Conservation (phyloP, 2,329 filamentous ascomycete species). For the Fusarium sp. region DNA sequence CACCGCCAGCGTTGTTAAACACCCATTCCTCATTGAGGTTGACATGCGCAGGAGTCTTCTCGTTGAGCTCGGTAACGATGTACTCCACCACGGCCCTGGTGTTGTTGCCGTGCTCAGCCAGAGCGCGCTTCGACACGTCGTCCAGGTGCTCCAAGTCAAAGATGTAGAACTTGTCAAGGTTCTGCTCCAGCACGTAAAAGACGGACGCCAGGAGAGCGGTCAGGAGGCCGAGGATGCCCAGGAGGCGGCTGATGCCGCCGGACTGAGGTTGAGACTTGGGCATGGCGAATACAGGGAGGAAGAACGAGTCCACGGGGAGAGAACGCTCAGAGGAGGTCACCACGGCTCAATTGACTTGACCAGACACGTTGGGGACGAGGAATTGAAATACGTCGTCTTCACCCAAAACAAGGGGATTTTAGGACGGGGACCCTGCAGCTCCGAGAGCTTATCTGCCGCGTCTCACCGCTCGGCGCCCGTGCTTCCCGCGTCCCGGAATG, state of each 20-base stretch:
- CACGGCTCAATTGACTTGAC: conserved; percentile 23
- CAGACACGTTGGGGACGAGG: neutral
- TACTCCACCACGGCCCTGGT: conserved; percentile 75
- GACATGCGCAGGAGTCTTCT: conserved; percentile 65
- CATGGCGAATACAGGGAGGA: conserved; percentile 12
- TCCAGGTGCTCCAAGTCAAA: conserved; percentile 78
- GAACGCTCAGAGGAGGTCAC: neutral
- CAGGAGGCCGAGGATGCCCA: conserved; percentile 65
- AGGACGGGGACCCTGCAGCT: conserved; percentile 27
- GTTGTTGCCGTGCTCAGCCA: conserved; percentile 79
- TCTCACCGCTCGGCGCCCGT: conserved; percentile 46
- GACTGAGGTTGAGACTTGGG: conserved; percentile 36
- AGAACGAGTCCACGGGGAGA: neutral
- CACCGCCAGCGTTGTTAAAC: conserved; percentile 91
- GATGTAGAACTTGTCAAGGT: conserved; percentile 77
- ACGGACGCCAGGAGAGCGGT: conserved; percentile 67
- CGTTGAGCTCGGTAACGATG: conserved; percentile 76
- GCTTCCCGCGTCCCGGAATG: conserved; percentile 37
- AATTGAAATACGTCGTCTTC: neutral
- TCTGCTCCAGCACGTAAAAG: conserved; percentile 68
- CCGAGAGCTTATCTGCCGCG: conserved; percentile 34
- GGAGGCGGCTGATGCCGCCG: conserved; percentile 52
- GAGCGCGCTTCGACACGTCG: conserved; percentile 73
- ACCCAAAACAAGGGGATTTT: conserved; percentile 19
- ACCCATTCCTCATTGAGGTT: conserved; percentile 85